Evolutionary conservation across 352 stramenopile genomes (phyloP).

Genomic region (Globisporangium abappressorium): DNA sequence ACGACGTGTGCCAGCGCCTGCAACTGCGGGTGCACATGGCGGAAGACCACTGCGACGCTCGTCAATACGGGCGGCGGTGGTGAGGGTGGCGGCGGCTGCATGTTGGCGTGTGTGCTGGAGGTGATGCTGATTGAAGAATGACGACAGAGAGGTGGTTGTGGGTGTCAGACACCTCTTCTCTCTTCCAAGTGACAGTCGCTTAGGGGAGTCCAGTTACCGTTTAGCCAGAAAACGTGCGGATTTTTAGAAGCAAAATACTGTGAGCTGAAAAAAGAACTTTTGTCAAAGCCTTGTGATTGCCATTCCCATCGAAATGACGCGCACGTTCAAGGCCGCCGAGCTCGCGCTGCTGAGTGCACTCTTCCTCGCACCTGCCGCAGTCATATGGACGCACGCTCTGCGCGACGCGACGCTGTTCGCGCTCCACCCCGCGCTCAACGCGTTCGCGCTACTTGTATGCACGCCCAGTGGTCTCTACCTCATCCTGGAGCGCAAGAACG

Average conservation of each 20-base stretch:
- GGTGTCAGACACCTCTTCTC: no score
- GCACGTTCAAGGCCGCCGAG: background rate
- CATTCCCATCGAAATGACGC: background rate
- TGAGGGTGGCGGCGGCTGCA: background rate
- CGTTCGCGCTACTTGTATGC: constrained; percentile 49
- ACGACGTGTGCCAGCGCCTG: background rate
- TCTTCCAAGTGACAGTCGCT: no score
- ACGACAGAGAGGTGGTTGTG: no score
- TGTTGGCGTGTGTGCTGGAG: no score
- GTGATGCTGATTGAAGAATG: no score
- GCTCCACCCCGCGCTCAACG: constrained; percentile 52
- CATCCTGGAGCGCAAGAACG: constrained; percentile 52
- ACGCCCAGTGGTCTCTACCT: constrained; percentile 53
- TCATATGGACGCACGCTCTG: constrained; percentile 45
- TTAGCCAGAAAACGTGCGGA: no score
- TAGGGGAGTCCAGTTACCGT: no score
- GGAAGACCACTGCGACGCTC: background rate
- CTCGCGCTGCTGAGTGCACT: constrained; percentile 30
- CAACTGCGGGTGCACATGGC: background rate
- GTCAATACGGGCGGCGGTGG: background rate
- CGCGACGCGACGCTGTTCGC: constrained; percentile 47
- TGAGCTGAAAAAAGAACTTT: no score
- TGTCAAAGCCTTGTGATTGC: no score
- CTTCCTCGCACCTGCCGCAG: constrained; percentile 47
- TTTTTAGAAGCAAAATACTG: no score